These are phyloP conservation scores for Kwoniella pini DNA, from an alignment of 768 basidiomycete species.

Conservation along the genomic window DNA sequence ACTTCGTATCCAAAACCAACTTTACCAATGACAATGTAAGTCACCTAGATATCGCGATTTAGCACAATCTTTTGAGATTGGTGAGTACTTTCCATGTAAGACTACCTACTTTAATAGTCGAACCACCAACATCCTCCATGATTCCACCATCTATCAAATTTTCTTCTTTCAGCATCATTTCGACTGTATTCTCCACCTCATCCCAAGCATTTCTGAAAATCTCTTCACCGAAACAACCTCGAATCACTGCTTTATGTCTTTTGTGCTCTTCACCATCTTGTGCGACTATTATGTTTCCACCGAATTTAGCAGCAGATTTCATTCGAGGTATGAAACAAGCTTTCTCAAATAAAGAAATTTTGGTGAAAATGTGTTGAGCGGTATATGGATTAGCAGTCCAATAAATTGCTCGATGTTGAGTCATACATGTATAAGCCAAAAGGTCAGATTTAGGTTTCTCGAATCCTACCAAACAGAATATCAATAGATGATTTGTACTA, in stretches of 20 bases:
- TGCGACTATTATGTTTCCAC: slow-evolving; percentile 25
- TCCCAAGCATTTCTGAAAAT: slow-evolving; percentile 30
- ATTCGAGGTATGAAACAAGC: slow-evolving; percentile 22
- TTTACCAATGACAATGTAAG: slow-evolving; percentile 9
- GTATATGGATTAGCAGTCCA: slow-evolving; percentile 21
- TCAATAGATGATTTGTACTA: not conserved
- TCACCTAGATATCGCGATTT: not conserved
- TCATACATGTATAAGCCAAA: slow-evolving; percentile 25
- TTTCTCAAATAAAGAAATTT: slow-evolving; percentile 19
- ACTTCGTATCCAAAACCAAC: slow-evolving; percentile 10
- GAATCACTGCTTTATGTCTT: slow-evolving; percentile 31
- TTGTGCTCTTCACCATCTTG: slow-evolving; percentile 27
- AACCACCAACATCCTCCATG: slow-evolving; percentile 10
- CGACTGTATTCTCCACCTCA: slow-evolving; percentile 7
- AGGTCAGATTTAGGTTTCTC: slow-evolving; percentile 30
- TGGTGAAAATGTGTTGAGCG: slow-evolving; percentile 11
- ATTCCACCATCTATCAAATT: slow-evolving; percentile 24
- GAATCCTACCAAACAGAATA: slow-evolving; percentile 23
- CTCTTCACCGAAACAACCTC: slow-evolving; percentile 33
- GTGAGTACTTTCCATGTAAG: not conserved
- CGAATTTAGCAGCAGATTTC: slow-evolving; percentile 26
- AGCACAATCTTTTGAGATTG: no score
- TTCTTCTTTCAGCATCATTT: slow-evolving; percentile 24
- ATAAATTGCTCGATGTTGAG: slow-evolving; percentile 24
- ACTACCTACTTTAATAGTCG: slow-evolving; percentile 23